Base-by-base conservation (phyloP, 73 alveolate genomes). In the Breviolum minutum region DNA sequence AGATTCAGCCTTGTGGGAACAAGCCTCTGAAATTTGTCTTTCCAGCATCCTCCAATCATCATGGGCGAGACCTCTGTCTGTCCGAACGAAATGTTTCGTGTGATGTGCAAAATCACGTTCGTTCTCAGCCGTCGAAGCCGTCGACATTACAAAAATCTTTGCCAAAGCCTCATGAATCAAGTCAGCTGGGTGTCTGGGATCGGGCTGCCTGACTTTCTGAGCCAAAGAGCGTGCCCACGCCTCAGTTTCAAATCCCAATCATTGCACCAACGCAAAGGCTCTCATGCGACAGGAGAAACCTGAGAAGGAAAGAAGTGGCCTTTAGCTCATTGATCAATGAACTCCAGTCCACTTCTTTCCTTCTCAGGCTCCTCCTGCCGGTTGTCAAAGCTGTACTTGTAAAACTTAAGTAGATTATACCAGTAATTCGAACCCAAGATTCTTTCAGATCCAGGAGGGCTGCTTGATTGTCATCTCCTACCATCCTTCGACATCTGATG, bases 81-180 rank as follows among this genome's bases (percentile, higher is more conserved):
- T 80, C 9, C 89, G 64, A 30, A 80, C 40, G 69, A 32, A 80
- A 26, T 80, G 89, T 27, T 48, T 32, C 19, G 89, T 80, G 89
- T 80, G 64, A 68, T 80, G 89, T 9, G 89, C 89, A 80, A 80
- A 80, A 17, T 80, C 89, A 14, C 89, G 68, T 19, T 80, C 89
- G 54, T 80, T 80, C 70, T 80, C 89, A 40, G 89, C 89, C 17
- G 89, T 80, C 29, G 70, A 19, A 6, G 70, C 89, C 7, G 89
- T 80, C 12, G 89, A 64, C 89, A 80, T 80, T 19, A 80, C 89
- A 48, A 80, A 7, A 19, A 80, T 68, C 12, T 80, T 80, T 24
- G 89, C 26, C 64, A 80, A 48, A 8, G 68, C 68, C 6, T 64
- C 32, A 7, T 13, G 10, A 9, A 80, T 17, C 70, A 80, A 17